Base-by-base conservation (phyloP, 2,329 filamentous ascomycete genomes). In the Calonectria naviculata region DNA sequence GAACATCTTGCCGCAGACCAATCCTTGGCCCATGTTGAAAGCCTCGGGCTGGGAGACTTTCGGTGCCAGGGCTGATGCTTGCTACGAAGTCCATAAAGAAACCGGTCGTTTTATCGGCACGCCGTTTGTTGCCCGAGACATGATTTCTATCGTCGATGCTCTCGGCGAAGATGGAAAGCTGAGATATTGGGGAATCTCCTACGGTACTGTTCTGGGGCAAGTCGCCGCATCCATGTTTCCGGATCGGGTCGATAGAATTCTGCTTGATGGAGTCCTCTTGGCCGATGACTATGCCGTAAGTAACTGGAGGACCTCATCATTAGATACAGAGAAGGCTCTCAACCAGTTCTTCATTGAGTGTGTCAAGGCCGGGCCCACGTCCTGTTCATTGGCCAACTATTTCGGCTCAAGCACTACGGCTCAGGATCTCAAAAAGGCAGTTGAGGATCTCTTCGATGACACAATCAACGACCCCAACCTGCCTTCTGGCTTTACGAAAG, bases 111-210 rank as follows among this genome's bases (percentile, higher is more conserved):
- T 79, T 4, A 62, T 84, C 8, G 79, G 80, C 15, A 83, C 81
- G 0, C 70, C 80, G 4, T 83, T 82, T 56, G 78, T 80, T 1
- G 84, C 81, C 17, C 76, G 84, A 26, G 84, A 85, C 65, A 78
- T 85, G 76, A 80, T 85, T 63, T 61, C 75, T 7, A 81, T 84
- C 19, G 82, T 83, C 1, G 83, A 85, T 66, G 80, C 79, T 13
- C 76, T 84, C 1, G 79, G 71, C 1, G 80, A 81, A 41, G 82
- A 83, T 24, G 76, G 79, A 12, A 31, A 78, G 60, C 64, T 84
- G 9, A 74, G 80, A 47, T 84, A 80, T 65, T 84, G 78, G 78
- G 83, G 83, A 2, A 5, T 19, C 3, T 77, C 75, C 0, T 77
- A 78, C n/a, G 75, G 77, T 0, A 75, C 72, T 3, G 31, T 75